phyloP scores from a whole-genome alignment of 257 asterid species.

The Knoxia roxburghii region DNA sequence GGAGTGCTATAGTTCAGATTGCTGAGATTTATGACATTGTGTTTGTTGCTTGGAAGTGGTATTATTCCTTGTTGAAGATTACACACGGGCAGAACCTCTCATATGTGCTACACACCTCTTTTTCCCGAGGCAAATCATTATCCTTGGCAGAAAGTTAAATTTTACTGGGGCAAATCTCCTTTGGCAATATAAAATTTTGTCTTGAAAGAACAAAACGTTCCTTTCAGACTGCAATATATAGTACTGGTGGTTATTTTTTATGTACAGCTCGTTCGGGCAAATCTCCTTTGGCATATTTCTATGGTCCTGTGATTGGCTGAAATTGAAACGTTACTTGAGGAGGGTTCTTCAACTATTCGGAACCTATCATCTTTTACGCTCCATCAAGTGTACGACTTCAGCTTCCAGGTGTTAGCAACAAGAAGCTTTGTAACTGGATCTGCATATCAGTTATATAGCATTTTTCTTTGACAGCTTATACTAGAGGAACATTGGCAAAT shows the following conservation, averaged over 20 bases:
- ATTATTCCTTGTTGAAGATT: slow-evolving; percentile 20
- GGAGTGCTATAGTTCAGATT: background rate
- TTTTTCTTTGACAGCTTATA: slow-evolving; percentile 16
- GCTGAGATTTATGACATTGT: background rate
- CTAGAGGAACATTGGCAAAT: slow-evolving; percentile 22
- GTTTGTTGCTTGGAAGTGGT: background rate
- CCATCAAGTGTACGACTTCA: slow-evolving; percentile 13
- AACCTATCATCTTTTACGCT: slow-evolving; percentile 10
- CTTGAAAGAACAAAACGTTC: slow-evolving; percentile 25
- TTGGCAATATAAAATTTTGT: slow-evolving; percentile 40
- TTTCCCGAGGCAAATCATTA: slow-evolving; percentile 21
- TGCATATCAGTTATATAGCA: slow-evolving; percentile 18
- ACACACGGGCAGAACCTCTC: slow-evolving; percentile 14
- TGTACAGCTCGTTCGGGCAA: slow-evolving; percentile 35
- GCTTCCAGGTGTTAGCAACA: slow-evolving; percentile 20
- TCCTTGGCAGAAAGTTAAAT: slow-evolving; percentile 30
- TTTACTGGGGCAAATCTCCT: slow-evolving; percentile 53
- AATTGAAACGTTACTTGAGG: slow-evolving; percentile 16
- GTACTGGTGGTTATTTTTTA: slow-evolving; percentile 3
- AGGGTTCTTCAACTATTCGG: slow-evolving; percentile 12
- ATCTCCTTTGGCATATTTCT: slow-evolving; percentile 61
- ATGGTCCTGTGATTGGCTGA: slow-evolving; percentile 29
- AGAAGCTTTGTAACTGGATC: slow-evolving; percentile 15
- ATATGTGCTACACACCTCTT: slow-evolving; percentile 18
- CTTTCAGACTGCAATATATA: slow-evolving; percentile 28